Evolutionary conservation across 805 yeast genomes (phyloP).

Genomic region (Zygoascus tannicola): DNA sequence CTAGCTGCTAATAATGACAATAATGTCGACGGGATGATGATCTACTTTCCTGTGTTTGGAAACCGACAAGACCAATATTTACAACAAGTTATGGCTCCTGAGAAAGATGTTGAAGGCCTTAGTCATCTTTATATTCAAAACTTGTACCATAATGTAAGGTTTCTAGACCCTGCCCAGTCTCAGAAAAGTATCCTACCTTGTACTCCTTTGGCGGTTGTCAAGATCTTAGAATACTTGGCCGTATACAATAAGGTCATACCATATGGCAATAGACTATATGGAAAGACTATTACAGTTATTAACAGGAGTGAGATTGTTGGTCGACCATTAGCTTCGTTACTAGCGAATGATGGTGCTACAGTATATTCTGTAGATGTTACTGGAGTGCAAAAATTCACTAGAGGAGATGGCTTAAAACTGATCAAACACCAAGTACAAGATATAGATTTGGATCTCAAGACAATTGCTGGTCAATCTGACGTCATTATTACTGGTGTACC

Average conservation of each 20-base stretch:
- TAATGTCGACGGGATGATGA: constrained; percentile 83
- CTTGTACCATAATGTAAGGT: constrained; percentile 88
- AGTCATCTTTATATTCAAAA: constrained; percentile 87
- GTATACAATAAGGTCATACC: constrained; percentile 74
- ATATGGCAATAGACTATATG: constrained; percentile 87
- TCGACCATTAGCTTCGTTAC: constrained; percentile 87
- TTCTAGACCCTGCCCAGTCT: constrained; percentile 56
- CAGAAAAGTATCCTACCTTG: constrained; percentile 89
- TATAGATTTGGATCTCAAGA: constrained; percentile 42
- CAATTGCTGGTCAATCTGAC: constrained; percentile 67
- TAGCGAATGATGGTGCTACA: constrained; percentile 96
- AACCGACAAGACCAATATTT: constrained; percentile 90
- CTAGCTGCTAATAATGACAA: constrained; percentile 74
- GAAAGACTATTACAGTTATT: constrained; percentile 82
- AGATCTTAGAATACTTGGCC: constrained; percentile 81
- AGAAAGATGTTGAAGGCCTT: constrained; percentile 94
- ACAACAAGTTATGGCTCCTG: constrained; percentile 84
- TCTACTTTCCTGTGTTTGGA: constrained; percentile 95
- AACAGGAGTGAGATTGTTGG: constrained; percentile 97
- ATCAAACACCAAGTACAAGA: constrained; percentile 75
- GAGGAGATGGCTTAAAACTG: constrained; percentile 83
- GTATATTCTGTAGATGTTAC: constrained; percentile 87
- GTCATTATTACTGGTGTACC: constrained; percentile 97
- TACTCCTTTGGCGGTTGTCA: constrained; percentile 91
- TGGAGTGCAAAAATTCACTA: constrained; percentile 81